These are phyloP conservation scores for Monilinia laxa DNA, from an alignment of 2,329 filamentous ascomycete species.

Conservation along the genomic window DNA sequence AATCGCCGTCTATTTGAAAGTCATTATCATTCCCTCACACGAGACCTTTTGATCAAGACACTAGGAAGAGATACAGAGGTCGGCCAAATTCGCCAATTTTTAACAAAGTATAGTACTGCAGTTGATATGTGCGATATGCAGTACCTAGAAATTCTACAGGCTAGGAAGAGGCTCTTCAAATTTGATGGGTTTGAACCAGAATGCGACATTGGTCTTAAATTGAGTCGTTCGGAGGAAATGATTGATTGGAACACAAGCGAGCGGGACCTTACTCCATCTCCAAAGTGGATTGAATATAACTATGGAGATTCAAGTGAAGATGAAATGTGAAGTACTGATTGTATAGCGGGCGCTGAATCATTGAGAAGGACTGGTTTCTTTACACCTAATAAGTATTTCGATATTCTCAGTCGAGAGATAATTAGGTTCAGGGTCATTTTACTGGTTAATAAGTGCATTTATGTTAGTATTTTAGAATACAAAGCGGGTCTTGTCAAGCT, in stretches of 20 bases:
- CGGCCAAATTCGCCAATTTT: not conserved
- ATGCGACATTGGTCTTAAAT: not conserved
- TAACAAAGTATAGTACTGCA: not conserved
- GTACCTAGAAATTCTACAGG: not conserved
- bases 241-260: conserved; percentile 3
- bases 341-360: too few relatives aligned
- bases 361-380: not conserved
- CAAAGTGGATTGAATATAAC: not conserved
- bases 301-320: not conserved
- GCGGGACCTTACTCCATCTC: not conserved
- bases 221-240: not conserved
- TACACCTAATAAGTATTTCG: not conserved
- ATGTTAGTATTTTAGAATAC: not conserved
- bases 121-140: conserved; percentile 10
- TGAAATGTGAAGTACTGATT: not conserved
- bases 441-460: not conserved
- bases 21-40: not conserved
- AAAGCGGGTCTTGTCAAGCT: not conserved
- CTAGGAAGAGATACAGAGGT: not conserved
- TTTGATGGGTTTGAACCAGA: not conserved
- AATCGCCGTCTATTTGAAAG: not conserved
- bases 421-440: not conserved
- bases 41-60: not conserved
- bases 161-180: not conserved
- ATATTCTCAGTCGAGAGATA: not conserved